Base-by-base conservation (phyloP, 805 yeast genomes). In the Blastobotrys americana region DNA sequence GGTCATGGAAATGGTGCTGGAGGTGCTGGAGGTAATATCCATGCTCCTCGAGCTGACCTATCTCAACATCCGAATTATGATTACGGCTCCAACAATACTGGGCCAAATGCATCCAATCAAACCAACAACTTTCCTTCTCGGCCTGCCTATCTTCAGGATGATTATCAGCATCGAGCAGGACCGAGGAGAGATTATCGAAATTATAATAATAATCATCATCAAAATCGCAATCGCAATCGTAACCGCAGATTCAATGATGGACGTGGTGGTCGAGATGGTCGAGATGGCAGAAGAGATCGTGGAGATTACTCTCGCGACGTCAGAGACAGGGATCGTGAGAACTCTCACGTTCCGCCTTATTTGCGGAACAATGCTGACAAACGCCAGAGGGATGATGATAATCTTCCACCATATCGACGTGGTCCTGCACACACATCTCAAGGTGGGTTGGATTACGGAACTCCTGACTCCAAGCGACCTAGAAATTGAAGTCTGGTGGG, bases 351-450 rank as follows among this genome's bases (percentile, higher is more conserved):
- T n/a, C 48, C 48, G 3, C 48, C 48, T 2, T 44, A 43, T 34
- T 16, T 38, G 5, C 34, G 43, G 8, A 37, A 42, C 28, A 33
- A 34, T 33, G 21, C 16, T 18, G 16, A 34, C 13, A 21, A 22
- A 27, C 35, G 46, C 17, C 36, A 17, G n/a, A 21, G 37, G 20
- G 18, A 39, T 16, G 28, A 15, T 13, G 39, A 38, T 31, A 23
- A 16, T 9, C 34, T 35, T 20, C 50, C 50, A 13, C 50, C 50
- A 1, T 47, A 47, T 27, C 21, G 47, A 25, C 28, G 47, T 15
- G 21, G 20, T 17, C 21, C 39, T 17, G n/a, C n/a, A n/a, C n/a
- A n/a, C n/a, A n/a, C n/a, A n/a, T n/a, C n/a, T n/a, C 42, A 22
- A 23, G 42, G 33, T 3, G 13, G 31, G 8, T 13, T 25, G 8